Conservation (phyloP, 2,329 filamentous ascomycete genomes). For the Cladosporium austrohemisphaericum region DNA sequence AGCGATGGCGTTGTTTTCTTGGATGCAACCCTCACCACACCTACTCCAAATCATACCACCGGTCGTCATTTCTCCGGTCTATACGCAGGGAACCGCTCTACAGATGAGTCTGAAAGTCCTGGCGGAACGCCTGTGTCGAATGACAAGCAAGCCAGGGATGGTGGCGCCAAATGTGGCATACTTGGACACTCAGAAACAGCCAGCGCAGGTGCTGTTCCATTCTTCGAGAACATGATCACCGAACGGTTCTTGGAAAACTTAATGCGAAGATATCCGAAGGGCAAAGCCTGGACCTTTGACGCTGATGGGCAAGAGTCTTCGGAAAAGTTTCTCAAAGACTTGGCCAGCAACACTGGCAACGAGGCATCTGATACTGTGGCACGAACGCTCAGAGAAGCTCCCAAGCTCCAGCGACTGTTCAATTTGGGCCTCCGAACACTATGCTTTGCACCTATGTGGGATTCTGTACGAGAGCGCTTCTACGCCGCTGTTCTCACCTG, state of each 20-base stretch:
- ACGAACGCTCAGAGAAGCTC: constrained; percentile 18
- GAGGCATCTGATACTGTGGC: neutral
- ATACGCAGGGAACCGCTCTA: neutral
- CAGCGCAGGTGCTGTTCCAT: neutral
- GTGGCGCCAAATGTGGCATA: neutral
- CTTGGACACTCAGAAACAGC: constrained; percentile 14
- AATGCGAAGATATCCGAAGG: constrained; percentile 22
- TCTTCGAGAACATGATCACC: constrained; percentile 14
- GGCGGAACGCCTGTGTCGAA: neutral
- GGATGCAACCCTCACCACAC: constrained; percentile 30
- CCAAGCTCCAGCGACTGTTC: constrained; percentile 35
- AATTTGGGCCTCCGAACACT: constrained; percentile 44
- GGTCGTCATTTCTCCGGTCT: neutral
- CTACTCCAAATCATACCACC: neutral
- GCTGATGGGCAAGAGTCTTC: constrained; percentile 10
- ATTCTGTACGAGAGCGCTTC: constrained; percentile 39
- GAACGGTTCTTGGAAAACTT: constrained; percentile 21
- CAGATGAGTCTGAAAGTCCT: neutral
- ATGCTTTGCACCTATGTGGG: constrained; percentile 52
- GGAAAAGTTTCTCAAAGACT: neutral
- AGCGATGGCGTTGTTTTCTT: constrained; percentile 48
- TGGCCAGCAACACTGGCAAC: neutral
- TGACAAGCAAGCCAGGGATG: neutral
- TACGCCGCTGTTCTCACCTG: constrained; percentile 37
- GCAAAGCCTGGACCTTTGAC: constrained; percentile 27